Base-by-base conservation (phyloP, 1,284 basidiomycete species). In the Malassezia sympodialis region DNA sequence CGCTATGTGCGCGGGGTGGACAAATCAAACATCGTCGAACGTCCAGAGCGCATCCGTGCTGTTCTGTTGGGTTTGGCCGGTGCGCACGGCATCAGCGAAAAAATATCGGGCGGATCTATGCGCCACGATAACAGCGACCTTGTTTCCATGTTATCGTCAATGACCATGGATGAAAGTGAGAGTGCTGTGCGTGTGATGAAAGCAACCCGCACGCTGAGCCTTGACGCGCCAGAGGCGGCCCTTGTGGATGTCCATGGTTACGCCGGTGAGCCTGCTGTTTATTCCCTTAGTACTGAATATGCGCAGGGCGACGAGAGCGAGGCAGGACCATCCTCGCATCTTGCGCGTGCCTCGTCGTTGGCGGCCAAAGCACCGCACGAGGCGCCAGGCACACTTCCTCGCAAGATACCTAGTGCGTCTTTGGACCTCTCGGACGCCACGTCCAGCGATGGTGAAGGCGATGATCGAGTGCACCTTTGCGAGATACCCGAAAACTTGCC, bases 41-140 rank as follows among this genome's bases (percentile, higher is more conserved):
- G 72, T 14, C 72, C 72, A 12, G 70, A 73, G 42, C 58, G 72
- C 17, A 63, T 73, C 17, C 63, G 69, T 15, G 72, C 69, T 3
- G 65, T 66, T 10, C 53, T 69, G 8, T 62, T 73, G 23, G 72
- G 69, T 7, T 51, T 72, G 14, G 56, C 70, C 0, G 61, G 59
- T 0, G 61, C 63, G 2, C 59, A 62, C 27, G 68, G 64, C 5
- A 55, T 60, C 43, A 24, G 52, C 26, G 12, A 43, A 4, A 6
- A 50, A 24, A 28, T 49, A 4, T 48, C 31, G 11, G 27, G 23
- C 24, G 14, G 23, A 12, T 14, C 43, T n/a, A 21, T 35, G 7
- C 40, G 37, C 3, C 30, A 12, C 51, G 43, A 21, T n/a, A 61
- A 51, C 14, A 49, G 62, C 27, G 64, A 66, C 19, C 54, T 69